Percentiles rank a stretch among this genome's conserved stretches.
Evolutionary conservation across 139 green algal genomes (phyloP).

Genomic region (Nannochloris sp.): DNA sequence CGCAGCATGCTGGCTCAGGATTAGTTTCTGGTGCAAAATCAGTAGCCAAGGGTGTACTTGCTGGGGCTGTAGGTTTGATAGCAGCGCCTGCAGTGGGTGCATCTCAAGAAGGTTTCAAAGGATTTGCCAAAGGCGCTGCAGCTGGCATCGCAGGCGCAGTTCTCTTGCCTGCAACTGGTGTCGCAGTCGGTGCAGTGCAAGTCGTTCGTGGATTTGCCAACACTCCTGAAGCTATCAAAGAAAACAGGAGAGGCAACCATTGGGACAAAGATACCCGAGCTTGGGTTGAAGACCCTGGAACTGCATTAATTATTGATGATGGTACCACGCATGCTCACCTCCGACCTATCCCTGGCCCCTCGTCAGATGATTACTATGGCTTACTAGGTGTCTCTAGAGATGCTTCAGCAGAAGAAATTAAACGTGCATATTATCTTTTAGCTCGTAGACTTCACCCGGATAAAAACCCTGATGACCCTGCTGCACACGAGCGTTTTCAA

Average conservation of each 20-base stretch:
- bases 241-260: conserved; percentile 34
- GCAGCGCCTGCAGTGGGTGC: conserved; percentile 66
- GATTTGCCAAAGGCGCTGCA: conserved; percentile 68
- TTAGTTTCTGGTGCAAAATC: conserved; percentile 36
- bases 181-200: conserved; percentile 50
- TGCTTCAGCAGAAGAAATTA: conserved; percentile 63
- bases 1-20: conserved; percentile 36
- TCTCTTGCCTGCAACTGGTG: conserved; percentile 69
- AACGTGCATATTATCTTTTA: conserved; percentile 86
- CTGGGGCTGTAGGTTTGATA: conserved; percentile 43
- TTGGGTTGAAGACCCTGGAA: conserved; percentile 50
- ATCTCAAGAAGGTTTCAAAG: conserved; percentile 49
- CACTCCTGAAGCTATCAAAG: conserved; percentile 61
- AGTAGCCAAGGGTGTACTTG: conserved; percentile 39
- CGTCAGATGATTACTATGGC: conserved; percentile 52
- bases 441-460: conserved; percentile 70
- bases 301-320: conserved; percentile 27
- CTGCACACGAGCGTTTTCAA: conserved; percentile 84
- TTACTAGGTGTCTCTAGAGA: conserved; percentile 56
- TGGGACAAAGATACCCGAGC: conserved; percentile 55
- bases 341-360: not conserved
- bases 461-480: conserved; percentile 80
- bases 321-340: not conserved
- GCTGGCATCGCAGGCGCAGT: conserved; percentile 65
- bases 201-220: conserved; percentile 61